phyloP scores from a whole-genome alignment of 2,329 filamentous ascomycete genomes.

The Xylaria sp. region DNA sequence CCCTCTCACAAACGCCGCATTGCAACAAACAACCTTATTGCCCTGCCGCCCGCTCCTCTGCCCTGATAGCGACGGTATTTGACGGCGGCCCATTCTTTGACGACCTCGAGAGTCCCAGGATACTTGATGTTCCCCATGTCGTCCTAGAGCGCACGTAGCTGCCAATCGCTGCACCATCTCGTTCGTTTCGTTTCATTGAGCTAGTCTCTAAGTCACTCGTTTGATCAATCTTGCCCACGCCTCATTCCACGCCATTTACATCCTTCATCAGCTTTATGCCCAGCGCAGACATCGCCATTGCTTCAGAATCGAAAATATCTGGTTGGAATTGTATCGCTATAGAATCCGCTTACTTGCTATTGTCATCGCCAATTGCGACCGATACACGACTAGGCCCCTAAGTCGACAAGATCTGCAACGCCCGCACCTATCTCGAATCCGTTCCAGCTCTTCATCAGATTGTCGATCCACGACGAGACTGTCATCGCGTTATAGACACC shows the following conservation, averaged over 20 bases:
- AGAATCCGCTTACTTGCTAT: slow-evolving; percentile 11
- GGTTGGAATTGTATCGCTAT: slow-evolving; percentile 17
- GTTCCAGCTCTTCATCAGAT: slow-evolving; percentile 30
- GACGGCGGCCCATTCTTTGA: slow-evolving; percentile 23
- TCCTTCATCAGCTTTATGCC: slow-evolving; percentile 12
- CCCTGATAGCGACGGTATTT: slow-evolving; percentile 26
- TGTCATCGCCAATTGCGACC: not conserved
- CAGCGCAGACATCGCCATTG: slow-evolving; percentile 16
- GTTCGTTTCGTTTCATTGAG: slow-evolving; percentile 50
- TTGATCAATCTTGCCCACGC: slow-evolving; percentile 43
- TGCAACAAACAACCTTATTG: slow-evolving; percentile 22
- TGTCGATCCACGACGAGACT: slow-evolving; percentile 37
- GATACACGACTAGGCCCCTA: slow-evolving; percentile 13
- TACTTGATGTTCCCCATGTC: slow-evolving; percentile 44
- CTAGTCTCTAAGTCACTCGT: slow-evolving; percentile 62
- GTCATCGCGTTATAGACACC: not conserved
- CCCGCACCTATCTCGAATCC: slow-evolving; percentile 32
- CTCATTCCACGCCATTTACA: slow-evolving; percentile 16
- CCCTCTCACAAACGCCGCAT: slow-evolving; percentile 35
- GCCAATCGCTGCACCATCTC: slow-evolving; percentile 44
- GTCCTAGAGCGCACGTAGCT: slow-evolving; percentile 45
- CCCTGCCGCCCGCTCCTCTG: slow-evolving; percentile 15
- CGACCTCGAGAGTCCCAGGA: slow-evolving; percentile 31
- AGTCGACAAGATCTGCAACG: slow-evolving; percentile 41
- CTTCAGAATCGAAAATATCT: slow-evolving; percentile 6